A percentile compares a stretch with the other conserved stretches of the same genome.
Conservation (phyloP, 2,329 filamentous ascomycete genomes). For the Fusarium fracticaudum region DNA sequence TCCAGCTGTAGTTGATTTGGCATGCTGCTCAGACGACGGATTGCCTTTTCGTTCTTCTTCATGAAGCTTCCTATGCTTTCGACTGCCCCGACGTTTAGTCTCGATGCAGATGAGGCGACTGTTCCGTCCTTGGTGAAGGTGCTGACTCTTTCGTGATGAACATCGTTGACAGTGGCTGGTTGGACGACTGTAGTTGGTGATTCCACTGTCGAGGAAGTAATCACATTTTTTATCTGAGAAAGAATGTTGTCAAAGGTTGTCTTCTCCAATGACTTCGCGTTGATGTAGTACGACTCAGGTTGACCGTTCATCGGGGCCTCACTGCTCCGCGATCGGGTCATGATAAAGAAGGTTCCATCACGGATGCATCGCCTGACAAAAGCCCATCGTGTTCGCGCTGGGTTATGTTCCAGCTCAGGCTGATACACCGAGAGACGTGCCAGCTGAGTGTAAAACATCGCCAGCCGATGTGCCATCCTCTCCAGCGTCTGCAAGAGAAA, state of each 20-base stretch:
- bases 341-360: constrained; percentile 62
- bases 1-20: constrained; percentile 15
- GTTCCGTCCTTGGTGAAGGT: background rate
- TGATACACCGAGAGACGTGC: constrained; percentile 60
- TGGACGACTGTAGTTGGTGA: rapidly evolving
- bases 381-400: constrained; percentile 62
- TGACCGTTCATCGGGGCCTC: background rate
- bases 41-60: constrained; percentile 31
- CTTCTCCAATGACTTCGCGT: constrained; percentile 20
- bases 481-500: constrained; percentile 63
- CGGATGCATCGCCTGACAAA: constrained; percentile 58
- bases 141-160: constrained; percentile 23
- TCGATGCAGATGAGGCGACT: constrained; percentile 1
- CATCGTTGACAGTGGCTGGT: constrained; percentile 8
- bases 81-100: constrained; percentile 10
- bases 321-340: constrained; percentile 49
- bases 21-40: constrained; percentile 23
- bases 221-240: constrained; percentile 24
- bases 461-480: constrained; percentile 61
- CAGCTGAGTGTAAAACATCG: constrained; percentile 62
- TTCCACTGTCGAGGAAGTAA: background rate
- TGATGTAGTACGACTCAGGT: constrained; percentile 19
- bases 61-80: constrained; percentile 28
- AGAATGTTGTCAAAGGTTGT: constrained; percentile 35
- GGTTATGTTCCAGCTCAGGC: constrained; percentile 62